Evolutionary conservation across 495 filamentous ascomycete species (phyloP).

Genomic region (Trichoderma reesei): DNA sequence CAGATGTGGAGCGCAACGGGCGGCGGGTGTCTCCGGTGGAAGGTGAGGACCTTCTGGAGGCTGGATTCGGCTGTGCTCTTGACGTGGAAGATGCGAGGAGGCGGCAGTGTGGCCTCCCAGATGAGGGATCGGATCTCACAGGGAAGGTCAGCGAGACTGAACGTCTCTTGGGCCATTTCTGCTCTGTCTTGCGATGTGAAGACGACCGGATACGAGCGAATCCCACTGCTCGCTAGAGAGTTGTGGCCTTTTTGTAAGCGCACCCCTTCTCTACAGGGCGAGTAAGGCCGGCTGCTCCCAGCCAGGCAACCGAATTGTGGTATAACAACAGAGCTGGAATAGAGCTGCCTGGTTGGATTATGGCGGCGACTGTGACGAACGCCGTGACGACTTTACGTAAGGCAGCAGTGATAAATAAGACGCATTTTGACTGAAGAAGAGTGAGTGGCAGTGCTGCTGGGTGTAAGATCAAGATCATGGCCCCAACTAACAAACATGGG

Average conservation of each 20-base stretch:
- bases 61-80: constrained; percentile 11
- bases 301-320: not conserved
- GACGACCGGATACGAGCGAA: no score
- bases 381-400: not conserved
- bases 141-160: constrained; percentile 20
- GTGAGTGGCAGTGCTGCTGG: not conserved
- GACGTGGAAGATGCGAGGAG: constrained; percentile 20
- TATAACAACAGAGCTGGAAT: not conserved
- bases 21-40: constrained; percentile 13
- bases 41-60: not conserved
- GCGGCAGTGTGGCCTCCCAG: constrained; percentile 23
- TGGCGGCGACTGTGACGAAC: not conserved
- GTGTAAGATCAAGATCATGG: not conserved
- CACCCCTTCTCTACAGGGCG: no score
- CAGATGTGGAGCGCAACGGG: constrained; percentile 19
- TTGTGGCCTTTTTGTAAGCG: no score
- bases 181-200: not conserved
- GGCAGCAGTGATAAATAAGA: not conserved
- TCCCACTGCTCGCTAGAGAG: no score
- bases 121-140: constrained; percentile 24
- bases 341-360: not conserved
- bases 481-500: not conserved
- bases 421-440: not conserved
- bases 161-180: not conserved
- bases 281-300: not conserved